Evolutionary conservation across 2,329 filamentous ascomycete species (phyloP).

Genomic region (Dactylellina sp.): DNA sequence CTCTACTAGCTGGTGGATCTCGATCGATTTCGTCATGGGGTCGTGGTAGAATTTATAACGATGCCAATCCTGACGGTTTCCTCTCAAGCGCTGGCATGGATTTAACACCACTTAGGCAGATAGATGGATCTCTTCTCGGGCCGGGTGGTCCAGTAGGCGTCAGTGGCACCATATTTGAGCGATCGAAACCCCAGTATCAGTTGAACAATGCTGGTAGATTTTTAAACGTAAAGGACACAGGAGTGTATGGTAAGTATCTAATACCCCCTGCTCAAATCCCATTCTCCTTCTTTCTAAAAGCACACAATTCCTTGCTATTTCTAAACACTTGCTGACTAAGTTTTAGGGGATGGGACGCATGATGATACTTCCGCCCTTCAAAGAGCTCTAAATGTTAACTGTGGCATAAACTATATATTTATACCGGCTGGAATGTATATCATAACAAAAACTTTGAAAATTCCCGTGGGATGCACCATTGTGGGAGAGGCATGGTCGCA

Average conservation of each 20-base stretch:
- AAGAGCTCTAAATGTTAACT: slow-evolving; percentile 59
- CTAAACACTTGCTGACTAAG: too few relatives aligned
- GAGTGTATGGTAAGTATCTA: slow-evolving; percentile 1
- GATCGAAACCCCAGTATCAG: slow-evolving; percentile 89
- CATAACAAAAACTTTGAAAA: slow-evolving; percentile 66
- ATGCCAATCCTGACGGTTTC: neutral
- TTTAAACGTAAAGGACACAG: slow-evolving; percentile 76
- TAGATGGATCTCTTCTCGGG: neutral
- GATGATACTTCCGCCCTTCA: slow-evolving; percentile 80
- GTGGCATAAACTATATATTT: slow-evolving; percentile 66
- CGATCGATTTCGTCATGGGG: slow-evolving; percentile 1
- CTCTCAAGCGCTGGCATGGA: neutral
- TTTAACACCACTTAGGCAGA: neutral
- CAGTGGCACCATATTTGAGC: slow-evolving; percentile 69
- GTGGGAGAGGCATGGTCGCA: slow-evolving; percentile 64
- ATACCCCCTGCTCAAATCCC: neutral
- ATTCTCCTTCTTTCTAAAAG: neutral
- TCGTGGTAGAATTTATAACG: slow-evolving; percentile 7
- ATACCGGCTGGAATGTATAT: slow-evolving; percentile 69
- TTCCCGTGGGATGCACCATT: slow-evolving; percentile 65
- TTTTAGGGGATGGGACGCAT: slow-evolving; percentile 64
- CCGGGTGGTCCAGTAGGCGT: slow-evolving; percentile 67
- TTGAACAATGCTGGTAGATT: slow-evolving; percentile 74
- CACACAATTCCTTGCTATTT: too few relatives aligned
- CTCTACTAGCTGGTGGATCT: slow-evolving; percentile 11